phyloP scores from a whole-genome alignment of 2,329 filamentous ascomycete species.

The Microascus cirrosus region DNA sequence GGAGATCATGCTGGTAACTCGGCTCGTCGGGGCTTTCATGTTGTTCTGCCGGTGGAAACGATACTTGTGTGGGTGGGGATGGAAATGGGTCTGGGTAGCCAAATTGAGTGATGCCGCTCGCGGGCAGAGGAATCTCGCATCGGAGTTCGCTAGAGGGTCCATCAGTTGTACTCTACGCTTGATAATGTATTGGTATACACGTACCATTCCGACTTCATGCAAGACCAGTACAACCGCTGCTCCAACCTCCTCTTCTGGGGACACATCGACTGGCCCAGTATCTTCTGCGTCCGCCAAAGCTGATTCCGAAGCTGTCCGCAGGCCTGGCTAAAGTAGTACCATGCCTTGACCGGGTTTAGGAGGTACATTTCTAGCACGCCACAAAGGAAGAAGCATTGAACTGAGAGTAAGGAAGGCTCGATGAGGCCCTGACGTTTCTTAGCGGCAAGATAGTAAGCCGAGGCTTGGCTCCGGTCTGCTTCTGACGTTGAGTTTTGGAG shows the following conservation, averaged over 20 bases:
- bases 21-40: background rate
- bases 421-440: slow-evolving; percentile 18
- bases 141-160: slow-evolving; percentile 5
- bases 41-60: slow-evolving; percentile 1
- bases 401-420: slow-evolving; percentile 14
- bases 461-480: slow-evolving; percentile 7
- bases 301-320: slow-evolving; percentile 13
- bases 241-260: slow-evolving; percentile 10
- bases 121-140: slow-evolving; percentile 8
- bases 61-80: slow-evolving; percentile 12
- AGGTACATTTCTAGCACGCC: slow-evolving; percentile 22
- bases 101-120: slow-evolving; percentile 9
- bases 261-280: slow-evolving; percentile 3
- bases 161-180: background rate
- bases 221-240: slow-evolving; percentile 20
- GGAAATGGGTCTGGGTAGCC: slow-evolving; percentile 18
- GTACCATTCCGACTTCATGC: slow-evolving; percentile 19
- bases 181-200: background rate
- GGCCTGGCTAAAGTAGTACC: slow-evolving; percentile 18
- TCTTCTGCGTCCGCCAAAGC: slow-evolving; percentile 6
- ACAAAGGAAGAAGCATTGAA: slow-evolving; percentile 18
- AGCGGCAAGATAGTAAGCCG: slow-evolving; percentile 17
- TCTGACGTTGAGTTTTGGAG: slow-evolving; percentile 8
- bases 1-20: slow-evolving; percentile 4
- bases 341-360: slow-evolving; percentile 17